phyloP scores from a whole-genome alignment of 129 eudicot genomes.

The Helianthus annuus region HanXRQr2.0-SUNRISE NC_035443.2:9636197-9636696 shows the following conservation, averaged over 20 bases:
- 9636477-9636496: no score
- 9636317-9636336: conserved; percentile 77
- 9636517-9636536: no score
- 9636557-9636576: no score
- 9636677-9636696: no score
- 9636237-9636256: conserved; percentile 71
- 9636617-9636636: no score
- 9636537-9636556: no score
- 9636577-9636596: no score
- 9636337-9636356: conserved; percentile 89
- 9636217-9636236: conserved; percentile 69
- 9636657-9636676: no score
- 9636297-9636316: conserved; percentile 61
- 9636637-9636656: no score
- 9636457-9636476: conserved; percentile 75
- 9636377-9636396: conserved; percentile 73
- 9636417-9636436: conserved; percentile 1
- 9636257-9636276: conserved; percentile 52
- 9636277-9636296: conserved; percentile 50
- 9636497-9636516: no score
- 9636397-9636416: not conserved
- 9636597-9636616: no score
- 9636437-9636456: not conserved
- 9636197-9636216: conserved; percentile 73
- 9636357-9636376: conserved; percentile 84